Evolutionary conservation across 2,329 filamentous ascomycete species (phyloP).

Genomic region (Phoma sp.): DNA sequence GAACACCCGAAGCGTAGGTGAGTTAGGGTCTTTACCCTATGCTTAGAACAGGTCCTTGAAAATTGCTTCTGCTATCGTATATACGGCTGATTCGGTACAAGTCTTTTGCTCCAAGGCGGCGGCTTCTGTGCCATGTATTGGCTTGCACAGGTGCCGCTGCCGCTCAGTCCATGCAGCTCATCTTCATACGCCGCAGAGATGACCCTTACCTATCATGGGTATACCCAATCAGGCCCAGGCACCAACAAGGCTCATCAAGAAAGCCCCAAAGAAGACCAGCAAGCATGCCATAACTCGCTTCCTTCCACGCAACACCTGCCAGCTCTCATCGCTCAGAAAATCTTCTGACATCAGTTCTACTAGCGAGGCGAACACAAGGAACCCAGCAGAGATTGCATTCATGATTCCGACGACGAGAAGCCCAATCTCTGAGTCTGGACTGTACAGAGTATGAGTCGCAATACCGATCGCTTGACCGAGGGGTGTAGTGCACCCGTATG

Average conservation of each 20-base stretch:
- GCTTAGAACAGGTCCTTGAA: too few relatives aligned
- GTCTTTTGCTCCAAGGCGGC: too few relatives aligned
- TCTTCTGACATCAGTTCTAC: conserved; percentile 87
- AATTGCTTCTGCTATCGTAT: too few relatives aligned
- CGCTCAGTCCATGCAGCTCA: too few relatives aligned
- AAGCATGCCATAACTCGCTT: conserved; percentile 67
- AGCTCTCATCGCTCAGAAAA: conserved; percentile 78
- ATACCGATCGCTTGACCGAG: conserved; percentile 84
- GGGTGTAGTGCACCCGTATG: conserved; percentile 72
- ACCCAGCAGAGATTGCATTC: conserved; percentile 81
- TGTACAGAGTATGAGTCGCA: conserved; percentile 77
- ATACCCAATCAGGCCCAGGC: conserved; percentile 65
- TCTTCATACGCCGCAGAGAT: too few relatives aligned
- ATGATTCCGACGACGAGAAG: conserved; percentile 84
- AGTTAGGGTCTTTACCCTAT: too few relatives aligned
- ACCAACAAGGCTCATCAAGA: conserved; percentile 73
- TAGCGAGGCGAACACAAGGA: conserved; percentile 80
- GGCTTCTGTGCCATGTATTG: too few relatives aligned
- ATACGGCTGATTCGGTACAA: too few relatives aligned
- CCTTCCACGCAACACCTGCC: conserved; percentile 67
- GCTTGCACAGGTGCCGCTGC: too few relatives aligned
- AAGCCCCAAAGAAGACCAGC: conserved; percentile 67
- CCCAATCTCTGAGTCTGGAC: conserved; percentile 76
- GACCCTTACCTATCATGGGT: too few relatives aligned
- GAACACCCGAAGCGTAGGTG: too few relatives aligned